Percentiles rank a stretch among this genome's conserved stretches.
Conservation (phyloP, 805 yeast genomes). For the Starmerella roubikii region DNA sequence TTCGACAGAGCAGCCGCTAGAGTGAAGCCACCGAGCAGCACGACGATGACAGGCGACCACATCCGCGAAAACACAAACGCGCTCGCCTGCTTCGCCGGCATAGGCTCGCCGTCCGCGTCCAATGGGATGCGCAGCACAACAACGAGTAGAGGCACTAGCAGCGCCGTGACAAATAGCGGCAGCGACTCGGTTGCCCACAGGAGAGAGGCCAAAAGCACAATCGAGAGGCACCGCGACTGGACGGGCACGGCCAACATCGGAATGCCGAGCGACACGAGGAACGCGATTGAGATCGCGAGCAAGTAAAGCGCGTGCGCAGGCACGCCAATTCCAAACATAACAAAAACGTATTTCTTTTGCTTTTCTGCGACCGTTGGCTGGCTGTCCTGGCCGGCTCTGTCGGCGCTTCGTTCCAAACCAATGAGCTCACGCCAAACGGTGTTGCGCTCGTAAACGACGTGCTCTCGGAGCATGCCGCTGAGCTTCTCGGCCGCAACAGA, state of each 20-base stretch:
- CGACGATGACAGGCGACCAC: slow-evolving; percentile 93
- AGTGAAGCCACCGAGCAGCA: slow-evolving; percentile 85
- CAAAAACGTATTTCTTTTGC: not conserved
- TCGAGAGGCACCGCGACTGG: slow-evolving; percentile 73
- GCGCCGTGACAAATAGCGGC: slow-evolving; percentile 80
- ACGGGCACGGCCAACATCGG: slow-evolving; percentile 36
- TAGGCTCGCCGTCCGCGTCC: slow-evolving; percentile 24
- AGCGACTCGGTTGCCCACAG: slow-evolving; percentile 94
- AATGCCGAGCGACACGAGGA: slow-evolving; percentile 34
- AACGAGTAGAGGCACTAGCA: slow-evolving; percentile 67
- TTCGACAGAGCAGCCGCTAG: slow-evolving; percentile 90
- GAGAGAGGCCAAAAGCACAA: slow-evolving; percentile 65
- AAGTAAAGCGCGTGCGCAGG: slow-evolving; percentile 23
- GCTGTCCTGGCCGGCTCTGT: slow-evolving; percentile 19
- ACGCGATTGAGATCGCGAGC: slow-evolving; percentile 35
- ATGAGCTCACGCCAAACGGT: slow-evolving; percentile 97
- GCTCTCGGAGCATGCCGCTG: slow-evolving; percentile 59
- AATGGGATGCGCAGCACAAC: slow-evolving; percentile 53
- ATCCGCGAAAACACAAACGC: slow-evolving; percentile 67
- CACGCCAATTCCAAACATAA: not conserved
- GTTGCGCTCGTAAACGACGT: slow-evolving; percentile 92
- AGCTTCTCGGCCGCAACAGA: slow-evolving; percentile 37
- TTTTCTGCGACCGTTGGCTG: not conserved
- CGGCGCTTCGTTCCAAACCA: slow-evolving; percentile 61
- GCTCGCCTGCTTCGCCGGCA: slow-evolving; percentile 58